These are phyloP conservation scores for Phytophthora capsici DNA, from an alignment of 352 stramenopile genomes.

Conservation along the genomic window DNA sequence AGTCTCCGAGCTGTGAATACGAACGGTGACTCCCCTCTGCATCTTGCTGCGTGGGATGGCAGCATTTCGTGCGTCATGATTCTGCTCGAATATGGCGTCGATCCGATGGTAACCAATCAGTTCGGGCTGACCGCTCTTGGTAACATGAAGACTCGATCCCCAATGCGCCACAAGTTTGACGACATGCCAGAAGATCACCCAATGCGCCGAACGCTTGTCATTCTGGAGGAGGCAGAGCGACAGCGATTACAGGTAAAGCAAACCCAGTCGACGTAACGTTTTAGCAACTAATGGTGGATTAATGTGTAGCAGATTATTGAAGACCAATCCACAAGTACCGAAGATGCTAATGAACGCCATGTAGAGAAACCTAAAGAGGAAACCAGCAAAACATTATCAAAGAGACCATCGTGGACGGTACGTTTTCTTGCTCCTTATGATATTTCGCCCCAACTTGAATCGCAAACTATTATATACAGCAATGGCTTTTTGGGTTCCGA, in stretches of 20 bases:
- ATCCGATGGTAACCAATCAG: constrained; percentile 51
- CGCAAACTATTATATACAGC: too few relatives aligned
- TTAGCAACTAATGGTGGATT: not conserved
- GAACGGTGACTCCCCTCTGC: constrained; percentile 60
- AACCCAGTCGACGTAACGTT: not conserved
- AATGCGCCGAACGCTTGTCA: constrained; percentile 51
- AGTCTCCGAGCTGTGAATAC: constrained; percentile 54
- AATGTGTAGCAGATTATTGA: constrained; percentile 20
- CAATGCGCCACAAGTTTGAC: constrained; percentile 71
- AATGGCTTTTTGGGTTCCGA: constrained; percentile 41
- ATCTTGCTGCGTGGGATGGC: constrained; percentile 72
- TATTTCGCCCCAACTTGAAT: too few relatives aligned
- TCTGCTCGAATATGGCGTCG: constrained; percentile 68
- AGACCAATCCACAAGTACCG: constrained; percentile 16
- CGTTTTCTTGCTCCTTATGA: not conserved
- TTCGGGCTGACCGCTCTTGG: constrained; percentile 57
- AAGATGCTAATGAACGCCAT: constrained; percentile 19
- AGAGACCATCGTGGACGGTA: constrained; percentile 33
- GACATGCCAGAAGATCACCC: constrained; percentile 57
- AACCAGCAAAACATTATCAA: constrained; percentile 6
- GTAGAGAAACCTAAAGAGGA: constrained; percentile 2
- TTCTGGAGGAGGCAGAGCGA: constrained; percentile 51
- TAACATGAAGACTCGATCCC: constrained; percentile 70
- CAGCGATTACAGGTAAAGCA: constrained; percentile 35
- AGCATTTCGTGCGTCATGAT: constrained; percentile 69